Base-by-base conservation (phyloP, 1,284 basidiomycete species). In the Moesziomyces aphidis region DNA sequence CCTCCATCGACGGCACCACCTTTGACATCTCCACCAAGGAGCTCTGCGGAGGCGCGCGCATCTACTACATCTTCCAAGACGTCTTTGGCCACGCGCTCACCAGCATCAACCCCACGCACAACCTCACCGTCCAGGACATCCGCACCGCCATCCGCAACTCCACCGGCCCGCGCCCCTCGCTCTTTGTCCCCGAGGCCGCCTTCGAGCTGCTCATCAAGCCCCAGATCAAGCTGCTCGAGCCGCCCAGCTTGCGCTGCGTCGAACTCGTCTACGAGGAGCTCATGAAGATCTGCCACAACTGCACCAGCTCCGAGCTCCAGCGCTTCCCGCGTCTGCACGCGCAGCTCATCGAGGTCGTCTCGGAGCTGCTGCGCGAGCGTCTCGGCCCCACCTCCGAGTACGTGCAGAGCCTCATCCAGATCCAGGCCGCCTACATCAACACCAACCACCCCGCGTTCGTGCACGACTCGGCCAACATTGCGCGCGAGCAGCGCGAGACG, bases 11-110 rank as follows among this genome's bases (percentile, higher is more conserved):
- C 79, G 97, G 97, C 54, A 98, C 95, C n/a, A 93, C 94, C 62
- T 89, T 96, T 50, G 94, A 97, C 77, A 93, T 98, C 78, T 97
- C 94, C 2, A 99, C 97, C 5, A 99, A 99, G 85, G 97, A 99
- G 85, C 90, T 99, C 10, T 98, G 93, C 28, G 97, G 97, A 47
- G 97, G 97, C 60, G 97, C 97, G 11, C 90, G 97, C 60, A 94
- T 99, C 85, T 99, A 98, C 87, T 98, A 97, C 87, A 98, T 99
- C 85, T 99, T 99, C 89, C 95, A 98, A 84, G 97, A 99, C 80
- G 91, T 99, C 53, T 99, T 99, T 83, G 97, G 97, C 6, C 89
- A 92, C 57, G 96, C 96, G 0, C 89, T 99, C 9, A 89, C 90
- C 69, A 92, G 90, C 17, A 94, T 99, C 83, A 93, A 98, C 81